Percentiles rank a stretch among this genome's conserved stretches.
Evolutionary conservation across 345 rosid species (phyloP).

Genomic region (Populus nigra): DNA sequence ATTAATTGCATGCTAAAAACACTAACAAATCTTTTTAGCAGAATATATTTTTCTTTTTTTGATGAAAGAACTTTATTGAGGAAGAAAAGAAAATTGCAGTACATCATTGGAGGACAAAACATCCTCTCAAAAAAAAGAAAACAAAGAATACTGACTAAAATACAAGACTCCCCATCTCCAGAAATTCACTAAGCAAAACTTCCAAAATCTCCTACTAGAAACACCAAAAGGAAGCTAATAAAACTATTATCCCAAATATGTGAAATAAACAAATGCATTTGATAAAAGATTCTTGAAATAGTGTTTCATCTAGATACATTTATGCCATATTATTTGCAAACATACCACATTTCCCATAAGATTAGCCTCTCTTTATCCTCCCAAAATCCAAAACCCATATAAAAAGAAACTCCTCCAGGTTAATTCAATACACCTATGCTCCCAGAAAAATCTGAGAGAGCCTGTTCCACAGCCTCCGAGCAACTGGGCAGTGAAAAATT

Average conservation of each 20-base stretch:
- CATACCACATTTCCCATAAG: background rate
- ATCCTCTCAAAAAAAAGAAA: background rate
- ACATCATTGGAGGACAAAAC: background rate
- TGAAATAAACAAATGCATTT: background rate
- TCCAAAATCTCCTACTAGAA: background rate
- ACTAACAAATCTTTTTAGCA: background rate
- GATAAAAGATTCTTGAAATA: too few relatives aligned
- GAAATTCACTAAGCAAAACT: background rate
- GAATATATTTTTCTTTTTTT: too few relatives aligned
- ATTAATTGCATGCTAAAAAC: background rate
- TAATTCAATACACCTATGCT: background rate
- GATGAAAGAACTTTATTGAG: background rate
- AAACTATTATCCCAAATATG: background rate
- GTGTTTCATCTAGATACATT: background rate
- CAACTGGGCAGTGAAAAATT: background rate
- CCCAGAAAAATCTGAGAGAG: background rate
- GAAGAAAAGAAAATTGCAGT: background rate
- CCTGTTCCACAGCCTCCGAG: background rate
- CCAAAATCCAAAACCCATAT: background rate
- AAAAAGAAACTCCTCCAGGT: background rate
- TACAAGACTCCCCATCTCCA: background rate
- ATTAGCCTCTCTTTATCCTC: background rate
- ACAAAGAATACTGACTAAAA: too few relatives aligned
- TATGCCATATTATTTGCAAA: background rate
- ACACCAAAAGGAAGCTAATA: background rate